A percentile compares a stretch with the other conserved stretches of the same genome.
phyloP scores from a whole-genome alignment of 306 rosid species.

The Medicago lupulina region DNA sequence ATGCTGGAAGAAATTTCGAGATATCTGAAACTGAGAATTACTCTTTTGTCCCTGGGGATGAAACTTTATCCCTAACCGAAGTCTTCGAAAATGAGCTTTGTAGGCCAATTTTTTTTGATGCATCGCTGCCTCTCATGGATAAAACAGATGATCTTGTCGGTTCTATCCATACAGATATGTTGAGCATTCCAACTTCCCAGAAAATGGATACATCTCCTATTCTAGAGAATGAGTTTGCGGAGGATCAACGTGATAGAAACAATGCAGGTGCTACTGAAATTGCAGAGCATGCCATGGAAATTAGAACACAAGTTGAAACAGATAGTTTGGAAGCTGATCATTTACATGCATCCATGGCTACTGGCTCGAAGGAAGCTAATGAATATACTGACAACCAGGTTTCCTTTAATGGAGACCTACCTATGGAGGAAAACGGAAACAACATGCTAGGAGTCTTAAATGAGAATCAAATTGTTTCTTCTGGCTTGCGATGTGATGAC shows the following conservation, averaged over 20 bases:
- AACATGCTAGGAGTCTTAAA: conserved; percentile 45
- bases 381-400: conserved; percentile 48
- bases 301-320: conserved; percentile 46
- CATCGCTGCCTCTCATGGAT: conserved; percentile 46
- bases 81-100: conserved; percentile 46
- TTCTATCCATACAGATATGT: conserved; percentile 50
- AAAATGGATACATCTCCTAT: conserved; percentile 53
- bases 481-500: conserved; percentile 59
- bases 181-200: conserved; percentile 51
- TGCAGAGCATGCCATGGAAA: conserved; percentile 48
- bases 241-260: conserved; percentile 42
- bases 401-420: conserved; percentile 50
- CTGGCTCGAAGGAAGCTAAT: conserved; percentile 51
- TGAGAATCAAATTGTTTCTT: conserved; percentile 54
- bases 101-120: conserved; percentile 42
- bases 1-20: conserved; percentile 48
- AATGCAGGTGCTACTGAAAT: conserved; percentile 49
- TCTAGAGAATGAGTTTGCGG: conserved; percentile 47
- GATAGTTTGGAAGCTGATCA: conserved; percentile 51
- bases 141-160: conserved; percentile 54
- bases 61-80: conserved; percentile 46
- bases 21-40: conserved; percentile 51
- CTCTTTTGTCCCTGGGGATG: conserved; percentile 49
- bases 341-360: conserved; percentile 47
- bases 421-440: conserved; percentile 55